phyloP scores from a whole-genome alignment of 176 grass and related monocot genomes.

The Neostapfia colusana region DNA sequence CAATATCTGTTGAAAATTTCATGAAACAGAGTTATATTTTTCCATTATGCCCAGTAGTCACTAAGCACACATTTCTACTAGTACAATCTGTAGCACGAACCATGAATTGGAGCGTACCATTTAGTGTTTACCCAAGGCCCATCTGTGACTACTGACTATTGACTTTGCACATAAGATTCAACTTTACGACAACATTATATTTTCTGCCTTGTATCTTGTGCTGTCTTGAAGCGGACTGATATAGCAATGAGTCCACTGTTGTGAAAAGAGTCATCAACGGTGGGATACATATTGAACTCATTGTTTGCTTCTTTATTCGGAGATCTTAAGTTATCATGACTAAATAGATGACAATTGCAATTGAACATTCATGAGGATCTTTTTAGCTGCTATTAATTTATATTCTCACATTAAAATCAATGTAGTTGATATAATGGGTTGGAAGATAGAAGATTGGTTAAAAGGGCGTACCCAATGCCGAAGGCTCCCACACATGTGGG shows the following conservation, averaged over 20 bases:
- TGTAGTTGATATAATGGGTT: neutral
- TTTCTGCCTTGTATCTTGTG: constrained; percentile 11
- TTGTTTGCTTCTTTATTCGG: neutral
- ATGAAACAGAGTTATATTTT: neutral
- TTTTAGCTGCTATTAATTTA: neutral
- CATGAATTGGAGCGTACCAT: too few relatives aligned
- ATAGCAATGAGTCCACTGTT: neutral
- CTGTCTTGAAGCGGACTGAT: neutral
- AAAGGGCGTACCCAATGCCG: too few relatives aligned
- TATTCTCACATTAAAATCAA: neutral
- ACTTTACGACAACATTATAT: constrained; percentile 1
- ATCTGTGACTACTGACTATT: constrained; percentile 10
- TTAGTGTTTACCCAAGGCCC: constrained; percentile 14
- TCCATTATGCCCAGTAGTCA: neutral
- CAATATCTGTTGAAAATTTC: constrained; percentile 3
- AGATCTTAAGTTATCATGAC: neutral
- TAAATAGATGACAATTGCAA: neutral
- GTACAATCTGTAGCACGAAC: neutral
- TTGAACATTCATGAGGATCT: neutral
- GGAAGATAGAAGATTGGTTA: constrained; percentile 4
- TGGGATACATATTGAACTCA: neutral
- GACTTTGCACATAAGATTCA: constrained; percentile 20
- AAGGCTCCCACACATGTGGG: too few relatives aligned
- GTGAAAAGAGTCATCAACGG: constrained; percentile 8
- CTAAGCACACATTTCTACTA: constrained; percentile 16